A percentile compares a stretch with the other conserved stretches of the same genome.
Conservation (phyloP, 1,284 basidiomycete species). For the Cystobasidium pallidum region DNA sequence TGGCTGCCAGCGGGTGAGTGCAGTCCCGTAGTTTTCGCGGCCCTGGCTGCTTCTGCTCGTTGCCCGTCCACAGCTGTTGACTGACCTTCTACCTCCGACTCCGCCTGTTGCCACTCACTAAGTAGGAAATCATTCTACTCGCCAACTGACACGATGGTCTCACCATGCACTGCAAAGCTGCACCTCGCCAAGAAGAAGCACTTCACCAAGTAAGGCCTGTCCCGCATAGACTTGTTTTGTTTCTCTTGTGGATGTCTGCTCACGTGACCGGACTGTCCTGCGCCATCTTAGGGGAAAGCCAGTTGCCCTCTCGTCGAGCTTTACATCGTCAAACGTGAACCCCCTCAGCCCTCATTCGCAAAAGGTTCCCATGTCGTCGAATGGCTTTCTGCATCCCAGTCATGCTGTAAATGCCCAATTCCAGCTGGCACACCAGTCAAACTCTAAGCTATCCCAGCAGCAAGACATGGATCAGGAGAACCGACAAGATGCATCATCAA, state of each 20-base stretch:
- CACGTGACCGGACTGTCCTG: not conserved
- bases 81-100: constrained; percentile 27
- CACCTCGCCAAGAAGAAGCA: constrained; percentile 86
- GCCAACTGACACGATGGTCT: constrained; percentile 90
- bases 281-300: constrained; percentile 50
- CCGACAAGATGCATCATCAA: not conserved
- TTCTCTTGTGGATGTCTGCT: not conserved
- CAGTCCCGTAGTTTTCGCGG: not conserved
- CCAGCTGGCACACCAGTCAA: constrained; percentile 33
- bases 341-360: constrained; percentile 33
- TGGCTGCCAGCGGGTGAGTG: constrained; percentile 45
- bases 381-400: constrained; percentile 38
- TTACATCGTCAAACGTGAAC: constrained; percentile 47
- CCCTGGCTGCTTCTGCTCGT: not conserved
- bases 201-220: constrained; percentile 72
- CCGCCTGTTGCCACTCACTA: no score
- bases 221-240: not conserved
- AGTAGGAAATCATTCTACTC: constrained; percentile 60
- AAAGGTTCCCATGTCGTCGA: constrained; percentile 13
- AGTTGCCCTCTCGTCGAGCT: constrained; percentile 53
- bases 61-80: constrained; percentile 19
- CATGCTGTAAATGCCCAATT: constrained; percentile 37
- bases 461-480: constrained; percentile 11
- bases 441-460: constrained; percentile 15
- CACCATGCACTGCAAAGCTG: constrained; percentile 86